A percentile compares a stretch with the other conserved stretches of the same genome.
phyloP scores from a whole-genome alignment of 2,329 filamentous ascomycete species.

The Leptosphaerulina australis region DNA sequence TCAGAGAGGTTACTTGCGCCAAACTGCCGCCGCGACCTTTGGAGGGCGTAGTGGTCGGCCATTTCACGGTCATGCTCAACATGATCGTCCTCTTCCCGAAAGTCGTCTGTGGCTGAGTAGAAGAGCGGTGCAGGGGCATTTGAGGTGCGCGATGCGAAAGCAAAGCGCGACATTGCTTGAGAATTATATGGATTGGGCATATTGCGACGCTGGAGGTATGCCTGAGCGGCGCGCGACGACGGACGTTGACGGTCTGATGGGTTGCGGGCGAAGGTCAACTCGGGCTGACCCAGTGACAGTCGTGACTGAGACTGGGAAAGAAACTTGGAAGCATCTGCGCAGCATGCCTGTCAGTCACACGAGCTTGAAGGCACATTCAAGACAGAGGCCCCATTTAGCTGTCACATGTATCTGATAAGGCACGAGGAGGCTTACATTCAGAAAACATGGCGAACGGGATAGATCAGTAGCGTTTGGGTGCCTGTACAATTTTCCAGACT shows the following conservation, averaged over 20 bases:
- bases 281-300: slow-evolving; percentile 69
- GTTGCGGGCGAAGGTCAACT: slow-evolving; percentile 57
- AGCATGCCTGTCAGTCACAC: slow-evolving; percentile 52
- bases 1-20: slow-evolving; percentile 82
- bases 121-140: slow-evolving; percentile 89
- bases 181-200: slow-evolving; percentile 79
- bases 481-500: slow-evolving; percentile 25
- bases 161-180: slow-evolving; percentile 70
- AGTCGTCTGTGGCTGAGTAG: slow-evolving; percentile 87
- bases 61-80: slow-evolving; percentile 88
- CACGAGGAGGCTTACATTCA: slow-evolving; percentile 72
- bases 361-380: slow-evolving; percentile 34
- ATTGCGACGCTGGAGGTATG: slow-evolving; percentile 56
- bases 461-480: slow-evolving; percentile 18
- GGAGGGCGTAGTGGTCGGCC: slow-evolving; percentile 90
- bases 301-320: slow-evolving; percentile 97
- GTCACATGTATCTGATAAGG: slow-evolving; percentile 46
- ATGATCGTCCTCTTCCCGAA: slow-evolving; percentile 91
- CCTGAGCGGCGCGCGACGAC: slow-evolving; percentile 56
- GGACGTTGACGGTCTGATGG: slow-evolving; percentile 53
- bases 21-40: slow-evolving; percentile 87
- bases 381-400: slow-evolving; percentile 35
- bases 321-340: slow-evolving; percentile 90
- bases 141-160: slow-evolving; percentile 78
- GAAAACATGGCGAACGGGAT: slow-evolving; percentile 69